Evolutionary conservation across 306 rosid species (phyloP).

Genomic region (Erythrophleum fordii): DNA sequence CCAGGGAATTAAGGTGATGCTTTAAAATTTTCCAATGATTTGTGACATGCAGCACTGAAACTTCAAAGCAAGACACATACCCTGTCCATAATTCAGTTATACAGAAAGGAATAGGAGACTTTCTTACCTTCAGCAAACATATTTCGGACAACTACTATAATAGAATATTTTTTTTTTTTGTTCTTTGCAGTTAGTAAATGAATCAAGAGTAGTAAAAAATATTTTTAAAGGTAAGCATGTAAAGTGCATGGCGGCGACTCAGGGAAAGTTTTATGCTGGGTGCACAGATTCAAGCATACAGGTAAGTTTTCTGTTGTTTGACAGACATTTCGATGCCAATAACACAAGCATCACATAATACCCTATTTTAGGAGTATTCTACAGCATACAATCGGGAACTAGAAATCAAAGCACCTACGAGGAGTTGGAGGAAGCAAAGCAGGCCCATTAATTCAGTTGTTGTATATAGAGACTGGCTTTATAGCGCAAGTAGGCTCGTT

Average conservation of each 20-base stretch:
- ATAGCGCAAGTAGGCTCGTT: slow-evolving; percentile 61
- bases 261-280: slow-evolving; percentile 71
- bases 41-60: slow-evolving; percentile 15
- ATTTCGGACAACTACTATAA: slow-evolving; percentile 10
- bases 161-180: neutral
- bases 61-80: slow-evolving; percentile 4
- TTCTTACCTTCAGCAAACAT: neutral
- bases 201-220: slow-evolving; percentile 54
- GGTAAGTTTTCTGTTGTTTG: slow-evolving; percentile 47
- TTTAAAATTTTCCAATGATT: slow-evolving; percentile 39
- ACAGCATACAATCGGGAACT: slow-evolving; percentile 55
- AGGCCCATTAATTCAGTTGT: slow-evolving; percentile 64
- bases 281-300: slow-evolving; percentile 82
- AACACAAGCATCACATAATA: slow-evolving; percentile 29
- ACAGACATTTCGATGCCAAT: slow-evolving; percentile 14
- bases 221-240: slow-evolving; percentile 58
- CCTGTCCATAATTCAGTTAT: slow-evolving; percentile 6
- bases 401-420: slow-evolving; percentile 73
- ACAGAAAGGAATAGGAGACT: neutral
- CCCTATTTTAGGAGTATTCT: slow-evolving; percentile 63
- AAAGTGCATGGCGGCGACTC: slow-evolving; percentile 60
- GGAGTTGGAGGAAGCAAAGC: slow-evolving; percentile 68
- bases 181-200: slow-evolving; percentile 55
- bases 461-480: slow-evolving; percentile 72
- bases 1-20: slow-evolving; percentile 70